Evolutionary conservation across 805 yeast genomes (phyloP).

Genomic region (Metschnikowia arizonensis): DNA sequence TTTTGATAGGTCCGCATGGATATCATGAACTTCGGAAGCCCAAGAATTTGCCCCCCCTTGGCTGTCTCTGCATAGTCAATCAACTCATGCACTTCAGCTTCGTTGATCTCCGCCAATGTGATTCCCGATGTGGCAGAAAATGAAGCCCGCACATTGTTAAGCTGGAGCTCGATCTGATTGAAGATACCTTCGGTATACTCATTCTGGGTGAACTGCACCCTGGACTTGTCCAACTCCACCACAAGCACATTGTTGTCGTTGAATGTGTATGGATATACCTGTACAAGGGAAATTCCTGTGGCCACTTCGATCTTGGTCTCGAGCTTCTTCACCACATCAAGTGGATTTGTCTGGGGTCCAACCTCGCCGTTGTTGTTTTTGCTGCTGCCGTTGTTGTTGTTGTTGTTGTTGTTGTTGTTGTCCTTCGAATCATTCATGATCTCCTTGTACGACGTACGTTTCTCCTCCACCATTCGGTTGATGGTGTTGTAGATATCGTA

Average conservation of each 20-base stretch:
- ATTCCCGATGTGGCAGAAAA: slow-evolving; percentile 56
- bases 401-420: too few species aligned
- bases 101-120: slow-evolving; percentile 45
- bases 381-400: too few species aligned
- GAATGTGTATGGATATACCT: slow-evolving; percentile 79
- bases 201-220: slow-evolving; percentile 50
- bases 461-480: slow-evolving; percentile 68
- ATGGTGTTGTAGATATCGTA: slow-evolving; percentile 73
- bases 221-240: slow-evolving; percentile 50
- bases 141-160: slow-evolving; percentile 63
- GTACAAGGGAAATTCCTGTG: slow-evolving; percentile 53
- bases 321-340: slow-evolving; percentile 41
- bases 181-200: slow-evolving; percentile 44
- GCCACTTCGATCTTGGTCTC: slow-evolving; percentile 66
- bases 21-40: slow-evolving; percentile 71
- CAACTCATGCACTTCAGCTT: slow-evolving; percentile 51
- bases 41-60: slow-evolving; percentile 74
- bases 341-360: slow-evolving; percentile 4
- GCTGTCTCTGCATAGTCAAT: slow-evolving; percentile 53
- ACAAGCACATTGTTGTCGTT: slow-evolving; percentile 74
- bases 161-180: slow-evolving; percentile 55
- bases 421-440: slow-evolving; percentile 58
- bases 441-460: slow-evolving; percentile 66
- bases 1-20: slow-evolving; percentile 73
- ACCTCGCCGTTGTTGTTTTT: slow-evolving; percentile 20